phyloP scores from a whole-genome alignment of 768 basidiomycete genomes.

The Termitomyces sp. region DNA sequence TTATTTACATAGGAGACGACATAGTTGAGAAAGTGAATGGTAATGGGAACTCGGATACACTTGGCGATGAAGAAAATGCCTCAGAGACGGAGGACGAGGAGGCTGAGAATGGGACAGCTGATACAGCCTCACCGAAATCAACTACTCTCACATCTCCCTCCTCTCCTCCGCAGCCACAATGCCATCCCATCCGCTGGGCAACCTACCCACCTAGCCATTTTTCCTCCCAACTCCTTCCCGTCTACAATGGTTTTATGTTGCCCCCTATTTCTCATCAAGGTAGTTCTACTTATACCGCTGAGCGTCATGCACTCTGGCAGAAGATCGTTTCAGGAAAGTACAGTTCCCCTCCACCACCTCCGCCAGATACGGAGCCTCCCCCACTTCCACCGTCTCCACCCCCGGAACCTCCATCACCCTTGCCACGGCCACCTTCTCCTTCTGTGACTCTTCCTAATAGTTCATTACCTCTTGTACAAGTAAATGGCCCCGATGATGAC shows the following conservation, averaged over 20 bases:
- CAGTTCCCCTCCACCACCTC: slow-evolving; percentile 14
- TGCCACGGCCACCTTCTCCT: slow-evolving; percentile 19
- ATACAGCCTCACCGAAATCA: background rate
- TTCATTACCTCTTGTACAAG: background rate
- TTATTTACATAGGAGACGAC: slow-evolving; percentile 33
- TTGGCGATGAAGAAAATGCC: background rate
- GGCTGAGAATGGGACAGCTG: background rate
- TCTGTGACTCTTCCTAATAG: background rate
- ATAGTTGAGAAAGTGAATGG: slow-evolving; percentile 30
- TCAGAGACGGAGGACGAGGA: background rate
- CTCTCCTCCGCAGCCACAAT: background rate
- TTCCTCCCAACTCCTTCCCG: slow-evolving; percentile 46
- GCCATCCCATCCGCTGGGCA: slow-evolving; percentile 47
- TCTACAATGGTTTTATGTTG: slow-evolving; percentile 39
- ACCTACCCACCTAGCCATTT: slow-evolving; percentile 56
- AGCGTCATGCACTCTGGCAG: slow-evolving; percentile 36
- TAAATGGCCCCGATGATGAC: slow-evolving; percentile 1
- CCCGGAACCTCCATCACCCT: slow-evolving; percentile 5
- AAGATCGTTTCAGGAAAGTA: slow-evolving; percentile 20
- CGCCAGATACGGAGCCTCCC: slow-evolving; percentile 6
- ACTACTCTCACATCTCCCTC: background rate
- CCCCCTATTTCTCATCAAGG: slow-evolving; percentile 23
- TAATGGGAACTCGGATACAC: slow-evolving; percentile 5
- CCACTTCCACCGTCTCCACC: slow-evolving; percentile 18
- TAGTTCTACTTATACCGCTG: slow-evolving; percentile 26